These are phyloP conservation scores for Aethionema arabicum DNA, from an alignment of 345 rosid genomes.

Conservation along the genomic window DNA sequence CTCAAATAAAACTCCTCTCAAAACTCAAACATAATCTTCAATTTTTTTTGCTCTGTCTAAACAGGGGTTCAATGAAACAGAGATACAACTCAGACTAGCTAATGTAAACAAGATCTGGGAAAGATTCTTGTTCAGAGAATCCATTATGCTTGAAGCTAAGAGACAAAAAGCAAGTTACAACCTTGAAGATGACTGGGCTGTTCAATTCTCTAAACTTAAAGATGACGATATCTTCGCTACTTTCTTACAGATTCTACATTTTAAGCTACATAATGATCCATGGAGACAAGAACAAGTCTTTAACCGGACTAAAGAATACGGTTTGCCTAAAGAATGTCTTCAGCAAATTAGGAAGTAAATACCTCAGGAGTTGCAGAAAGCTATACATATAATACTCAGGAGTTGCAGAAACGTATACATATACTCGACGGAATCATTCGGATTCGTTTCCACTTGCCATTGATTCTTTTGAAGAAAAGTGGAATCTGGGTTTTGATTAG, in stretches of 20 bases:
- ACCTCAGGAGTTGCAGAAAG: slow-evolving; percentile 23
- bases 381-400: slow-evolving; percentile 27
- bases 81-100: slow-evolving; percentile 60
- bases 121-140: slow-evolving; percentile 80
- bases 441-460: slow-evolving; percentile 18
- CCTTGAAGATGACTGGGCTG: slow-evolving; percentile 66
- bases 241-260: slow-evolving; percentile 74
- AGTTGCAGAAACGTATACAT: neutral
- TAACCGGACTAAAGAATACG: slow-evolving; percentile 50
- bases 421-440: slow-evolving; percentile 23
- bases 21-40: neutral
- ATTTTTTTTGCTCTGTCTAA: neutral
- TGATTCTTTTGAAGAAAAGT: slow-evolving; percentile 16
- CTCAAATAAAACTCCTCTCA: slow-evolving; percentile 1
- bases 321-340: slow-evolving; percentile 75
- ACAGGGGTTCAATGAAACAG: slow-evolving; percentile 73
- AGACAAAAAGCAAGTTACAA: slow-evolving; percentile 61
- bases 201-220: slow-evolving; percentile 50
- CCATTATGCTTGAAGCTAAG: slow-evolving; percentile 80
- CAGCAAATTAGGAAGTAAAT: slow-evolving; percentile 32
- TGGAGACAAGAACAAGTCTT: slow-evolving; percentile 61
- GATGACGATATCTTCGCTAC: slow-evolving; percentile 85
- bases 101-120: slow-evolving; percentile 85
- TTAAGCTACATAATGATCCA: slow-evolving; percentile 82
- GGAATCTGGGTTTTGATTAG: slow-evolving; percentile 19